phyloP scores from a whole-genome alignment of 805 yeast genomes.

The Suhomyces emberorum region DNA sequence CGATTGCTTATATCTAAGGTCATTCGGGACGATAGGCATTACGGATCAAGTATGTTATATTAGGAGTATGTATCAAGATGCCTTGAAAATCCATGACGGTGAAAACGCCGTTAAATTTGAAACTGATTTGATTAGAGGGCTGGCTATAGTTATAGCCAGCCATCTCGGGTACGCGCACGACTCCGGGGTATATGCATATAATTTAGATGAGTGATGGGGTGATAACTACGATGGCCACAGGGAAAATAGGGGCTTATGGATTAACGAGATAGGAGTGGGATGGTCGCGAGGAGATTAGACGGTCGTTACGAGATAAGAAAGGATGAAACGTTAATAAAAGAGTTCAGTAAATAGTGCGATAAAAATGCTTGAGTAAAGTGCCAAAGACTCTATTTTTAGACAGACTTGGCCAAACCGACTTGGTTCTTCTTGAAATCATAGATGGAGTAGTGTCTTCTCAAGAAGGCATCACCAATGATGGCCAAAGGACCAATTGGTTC shows the following conservation, averaged over 20 bases:
- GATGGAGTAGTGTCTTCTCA: constrained; percentile 90
- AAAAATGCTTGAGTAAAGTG: no score
- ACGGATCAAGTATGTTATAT: background rate
- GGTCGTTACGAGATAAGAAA: no score
- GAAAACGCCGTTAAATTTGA: constrained; percentile 1
- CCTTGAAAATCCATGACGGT: background rate
- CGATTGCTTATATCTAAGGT: background rate
- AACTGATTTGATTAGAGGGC: constrained; percentile 6
- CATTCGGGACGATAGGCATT: background rate
- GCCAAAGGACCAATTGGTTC: constrained; percentile 96
- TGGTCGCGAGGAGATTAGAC: no score
- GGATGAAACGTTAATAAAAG: no score
- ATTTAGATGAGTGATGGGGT: no score
- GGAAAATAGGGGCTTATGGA: no score
- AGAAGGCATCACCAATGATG: constrained; percentile 94
- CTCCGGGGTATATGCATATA: background rate
- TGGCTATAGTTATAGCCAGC: constrained; percentile 13
- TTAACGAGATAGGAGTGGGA: background rate
- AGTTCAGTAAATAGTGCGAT: no score
- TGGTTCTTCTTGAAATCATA: constrained; percentile 89
- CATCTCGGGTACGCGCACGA: background rate
- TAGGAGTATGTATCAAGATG: background rate
- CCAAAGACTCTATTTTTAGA: no score
- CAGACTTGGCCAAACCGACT: constrained; percentile 88
- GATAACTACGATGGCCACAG: no score